Evolutionary conservation across 2,329 filamentous ascomycete genomes (phyloP).

Genomic region (Neopestalotiopsis rosae): DNA sequence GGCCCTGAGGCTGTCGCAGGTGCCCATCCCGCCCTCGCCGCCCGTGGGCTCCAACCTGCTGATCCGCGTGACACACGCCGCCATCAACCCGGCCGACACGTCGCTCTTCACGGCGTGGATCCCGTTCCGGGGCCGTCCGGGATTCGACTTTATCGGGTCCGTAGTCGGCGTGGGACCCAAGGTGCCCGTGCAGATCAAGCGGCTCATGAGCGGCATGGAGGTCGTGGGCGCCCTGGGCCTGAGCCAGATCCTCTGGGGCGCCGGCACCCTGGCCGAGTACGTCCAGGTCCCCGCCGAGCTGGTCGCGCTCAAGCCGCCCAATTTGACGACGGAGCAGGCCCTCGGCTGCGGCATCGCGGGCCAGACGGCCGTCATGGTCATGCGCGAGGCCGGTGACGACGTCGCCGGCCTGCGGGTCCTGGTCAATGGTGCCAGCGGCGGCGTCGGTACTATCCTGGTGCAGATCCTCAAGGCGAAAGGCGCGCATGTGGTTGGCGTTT

Average conservation of each 20-base stretch:
- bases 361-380: slow-evolving; percentile 19
- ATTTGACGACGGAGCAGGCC: not conserved
- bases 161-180: slow-evolving; percentile 11
- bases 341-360: slow-evolving; percentile 19
- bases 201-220: slow-evolving; percentile 11
- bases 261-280: slow-evolving; percentile 19
- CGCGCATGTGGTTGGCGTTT: slow-evolving; percentile 15
- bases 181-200: slow-evolving; percentile 12
- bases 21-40: slow-evolving; percentile 12
- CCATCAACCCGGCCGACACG: slow-evolving; percentile 21
- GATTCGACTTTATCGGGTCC: slow-evolving; percentile 21
- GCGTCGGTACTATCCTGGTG: slow-evolving; percentile 20
- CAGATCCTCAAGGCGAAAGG: slow-evolving; percentile 19
- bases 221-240: slow-evolving; percentile 21
- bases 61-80: slow-evolving; percentile 21
- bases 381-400: slow-evolving; percentile 12
- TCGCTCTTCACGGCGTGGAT: slow-evolving; percentile 19
- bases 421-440: slow-evolving; percentile 21
- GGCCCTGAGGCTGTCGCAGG: slow-evolving; percentile 12
- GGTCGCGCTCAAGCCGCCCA: slow-evolving; percentile 14
- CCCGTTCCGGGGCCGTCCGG: slow-evolving; percentile 19
- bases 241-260: slow-evolving; percentile 16
- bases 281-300: slow-evolving; percentile 16
- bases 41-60: slow-evolving; percentile 17
- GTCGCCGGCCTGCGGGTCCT: slow-evolving; percentile 14